Base-by-base conservation (phyloP, 805 yeast genomes). In the Cyberlindnera galapagoensis region DNA sequence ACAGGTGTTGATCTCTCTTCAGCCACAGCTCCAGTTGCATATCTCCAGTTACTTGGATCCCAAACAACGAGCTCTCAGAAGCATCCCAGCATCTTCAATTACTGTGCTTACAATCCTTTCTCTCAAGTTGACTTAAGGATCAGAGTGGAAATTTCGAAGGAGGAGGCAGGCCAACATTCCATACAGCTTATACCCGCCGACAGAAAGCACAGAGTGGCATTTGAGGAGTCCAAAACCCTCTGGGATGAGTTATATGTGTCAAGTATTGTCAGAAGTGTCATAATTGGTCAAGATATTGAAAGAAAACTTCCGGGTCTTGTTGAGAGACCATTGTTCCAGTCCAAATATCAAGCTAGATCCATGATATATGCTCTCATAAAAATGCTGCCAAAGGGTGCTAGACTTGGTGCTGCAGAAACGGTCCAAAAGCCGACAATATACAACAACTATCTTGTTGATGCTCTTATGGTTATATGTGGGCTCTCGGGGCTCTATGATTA, bases 31-130 rank as follows among this genome's bases (percentile, higher is more conserved):
- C 74, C 76, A 6, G 55, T 65, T 35, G 70, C 70, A 31, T 69
- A 71, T 29, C 29, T 72, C 19, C 61, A 66, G 13, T 62, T 69
- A 18, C 33, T 62, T 23, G 54, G 49, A 24, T 29, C 54, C 24
- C 48, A 48, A 6, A 24, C 42, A 9, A 25, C 27, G 7, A 42
- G 43, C 5, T 33, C 47, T 8, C 27, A 36, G 12, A 52, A 50
- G 16, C 52, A 49, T 24, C 51, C 52, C 9, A 50, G 47, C 21
- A 50, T 54, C 15, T 52, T 57, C 15, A 76, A 85, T 0, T 76
- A 67, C 42, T 80, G 86, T 54, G 57, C 77, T 11, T 85, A 76
- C 60, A 88, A 92, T 55, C 67, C 80, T 13, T 84, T 92, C 48
- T 23, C 33, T 3, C 69, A 69, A 34, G 69, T 80, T 5, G 98